These are phyloP conservation scores for Lumnitzera racemosa DNA, from an alignment of 345 rosid species.

Conservation along the genomic window DNA sequence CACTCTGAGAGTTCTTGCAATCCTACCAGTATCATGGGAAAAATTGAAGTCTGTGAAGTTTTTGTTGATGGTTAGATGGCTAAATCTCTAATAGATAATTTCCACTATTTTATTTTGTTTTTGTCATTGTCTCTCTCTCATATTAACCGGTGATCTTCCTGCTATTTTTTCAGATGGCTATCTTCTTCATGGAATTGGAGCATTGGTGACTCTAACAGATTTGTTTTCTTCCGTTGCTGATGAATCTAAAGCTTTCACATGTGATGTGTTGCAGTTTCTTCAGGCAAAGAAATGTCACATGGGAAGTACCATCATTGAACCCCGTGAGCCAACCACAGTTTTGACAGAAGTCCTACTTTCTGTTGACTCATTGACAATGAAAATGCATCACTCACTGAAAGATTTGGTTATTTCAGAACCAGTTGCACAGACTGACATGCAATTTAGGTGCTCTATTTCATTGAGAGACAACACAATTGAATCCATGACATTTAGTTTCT, in stretches of 20 bases:
- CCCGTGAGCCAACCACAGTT: slow-evolving; percentile 21
- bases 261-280: slow-evolving; percentile 52
- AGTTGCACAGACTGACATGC: slow-evolving; percentile 52
- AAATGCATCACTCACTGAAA: slow-evolving; percentile 25
- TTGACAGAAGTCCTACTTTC: slow-evolving; percentile 35
- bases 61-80: slow-evolving; percentile 54
- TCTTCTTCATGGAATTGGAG: slow-evolving; percentile 45
- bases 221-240: slow-evolving; percentile 47
- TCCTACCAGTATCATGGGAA: slow-evolving; percentile 56
- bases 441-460: slow-evolving; percentile 47
- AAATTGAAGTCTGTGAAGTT: slow-evolving; percentile 46
- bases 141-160: slow-evolving; percentile 8
- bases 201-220: slow-evolving; percentile 45
- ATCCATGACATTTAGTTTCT: slow-evolving; percentile 39
- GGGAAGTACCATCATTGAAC: slow-evolving; percentile 26
- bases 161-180: slow-evolving; percentile 43
- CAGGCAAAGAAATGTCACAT: slow-evolving; percentile 33
- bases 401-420: slow-evolving; percentile 37
- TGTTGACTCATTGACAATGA: slow-evolving; percentile 44
- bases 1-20: slow-evolving; percentile 21
- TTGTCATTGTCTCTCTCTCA: background rate
- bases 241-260: slow-evolving; percentile 44
- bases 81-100: slow-evolving; percentile 9
- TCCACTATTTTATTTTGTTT: slow-evolving; percentile 5
- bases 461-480: slow-evolving; percentile 36